phyloP scores from a whole-genome alignment of 805 yeast species.

The Wickerhamomyces subpelliculosus region DNA sequence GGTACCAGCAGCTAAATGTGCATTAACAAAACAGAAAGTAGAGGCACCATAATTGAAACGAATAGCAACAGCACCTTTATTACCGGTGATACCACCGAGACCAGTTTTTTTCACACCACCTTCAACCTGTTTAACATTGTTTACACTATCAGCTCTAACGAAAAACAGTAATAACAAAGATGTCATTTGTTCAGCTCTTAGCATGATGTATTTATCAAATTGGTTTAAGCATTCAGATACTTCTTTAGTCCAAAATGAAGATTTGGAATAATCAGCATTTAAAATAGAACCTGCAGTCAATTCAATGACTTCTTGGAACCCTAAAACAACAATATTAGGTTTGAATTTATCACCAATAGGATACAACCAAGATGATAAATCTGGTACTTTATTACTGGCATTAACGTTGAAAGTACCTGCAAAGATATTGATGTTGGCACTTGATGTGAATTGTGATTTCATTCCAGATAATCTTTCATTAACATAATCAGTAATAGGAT shows the following conservation, averaged over 20 bases:
- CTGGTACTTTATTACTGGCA: conserved; percentile 55
- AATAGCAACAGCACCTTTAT: conserved; percentile 94
- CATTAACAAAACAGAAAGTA: conserved; percentile 75
- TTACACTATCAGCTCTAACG: conserved; percentile 42
- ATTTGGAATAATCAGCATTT: conserved; percentile 74
- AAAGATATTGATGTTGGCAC: conserved; percentile 54
- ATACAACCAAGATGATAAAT: conserved; percentile 71
- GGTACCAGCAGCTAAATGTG: conserved; percentile 92
- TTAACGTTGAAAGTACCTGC: conserved; percentile 87
- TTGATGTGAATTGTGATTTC: conserved; percentile 44
- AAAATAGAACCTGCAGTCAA: conserved; percentile 85
- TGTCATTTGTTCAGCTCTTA: conserved; percentile 71
- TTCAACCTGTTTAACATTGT: conserved; percentile 70
- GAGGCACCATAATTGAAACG: conserved; percentile 79
- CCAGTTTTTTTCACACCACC: conserved; percentile 97
- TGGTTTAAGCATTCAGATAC: conserved; percentile 59
- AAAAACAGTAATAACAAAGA: conserved; percentile 60
- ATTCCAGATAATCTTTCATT: conserved; percentile 46
- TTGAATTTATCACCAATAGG: conserved; percentile 52
- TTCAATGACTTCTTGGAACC: conserved; percentile 92
- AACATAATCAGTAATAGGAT: conserved; percentile 86
- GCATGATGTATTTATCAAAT: conserved; percentile 48
- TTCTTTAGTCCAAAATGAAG: conserved; percentile 70
- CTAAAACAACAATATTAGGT: conserved; percentile 84
- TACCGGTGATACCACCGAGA: conserved; percentile 93